Evolutionary conservation across 768 basidiomycete species (phyloP).

Genomic region (Pulveroboletus frians): DNA sequence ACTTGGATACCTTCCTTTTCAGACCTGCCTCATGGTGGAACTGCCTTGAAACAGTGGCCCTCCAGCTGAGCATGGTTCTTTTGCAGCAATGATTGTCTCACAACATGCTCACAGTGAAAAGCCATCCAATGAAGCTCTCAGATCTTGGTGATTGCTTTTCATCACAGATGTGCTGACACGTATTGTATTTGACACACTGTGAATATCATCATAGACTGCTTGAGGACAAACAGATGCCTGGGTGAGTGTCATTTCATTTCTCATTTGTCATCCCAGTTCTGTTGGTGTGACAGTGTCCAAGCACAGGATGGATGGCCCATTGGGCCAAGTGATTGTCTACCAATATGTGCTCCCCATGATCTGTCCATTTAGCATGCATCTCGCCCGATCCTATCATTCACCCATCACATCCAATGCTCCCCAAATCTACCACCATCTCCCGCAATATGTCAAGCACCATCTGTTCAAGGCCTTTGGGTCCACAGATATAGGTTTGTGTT

Average conservation of each 20-base stretch:
- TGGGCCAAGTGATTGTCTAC: neutral
- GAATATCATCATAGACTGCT: no score
- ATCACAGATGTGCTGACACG: neutral
- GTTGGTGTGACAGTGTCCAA: neutral
- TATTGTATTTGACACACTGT: neutral
- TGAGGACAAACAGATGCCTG: neutral
- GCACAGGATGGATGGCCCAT: neutral
- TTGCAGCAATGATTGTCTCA: constrained; percentile 16
- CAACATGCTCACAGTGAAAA: no score
- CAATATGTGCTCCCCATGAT: neutral
- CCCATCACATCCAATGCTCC: constrained; percentile 15
- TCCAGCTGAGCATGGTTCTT: no score
- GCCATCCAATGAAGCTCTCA: no score
- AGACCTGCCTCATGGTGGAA: no score
- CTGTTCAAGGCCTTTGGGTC: constrained; percentile 44
- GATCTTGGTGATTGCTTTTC: neutral
- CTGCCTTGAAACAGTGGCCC: no score
- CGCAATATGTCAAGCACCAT: constrained; percentile 31
- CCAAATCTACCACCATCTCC: constrained; percentile 33
- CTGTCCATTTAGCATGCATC: neutral
- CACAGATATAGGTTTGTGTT: constrained; percentile 43
- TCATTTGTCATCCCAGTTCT: neutral
- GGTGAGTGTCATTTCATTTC: neutral
- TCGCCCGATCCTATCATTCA: no score
- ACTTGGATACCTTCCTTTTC: neutral